These are phyloP conservation scores for Pyrenophora teres DNA, from an alignment of 2,329 filamentous ascomycete species.

Conservation along the genomic window DNA sequence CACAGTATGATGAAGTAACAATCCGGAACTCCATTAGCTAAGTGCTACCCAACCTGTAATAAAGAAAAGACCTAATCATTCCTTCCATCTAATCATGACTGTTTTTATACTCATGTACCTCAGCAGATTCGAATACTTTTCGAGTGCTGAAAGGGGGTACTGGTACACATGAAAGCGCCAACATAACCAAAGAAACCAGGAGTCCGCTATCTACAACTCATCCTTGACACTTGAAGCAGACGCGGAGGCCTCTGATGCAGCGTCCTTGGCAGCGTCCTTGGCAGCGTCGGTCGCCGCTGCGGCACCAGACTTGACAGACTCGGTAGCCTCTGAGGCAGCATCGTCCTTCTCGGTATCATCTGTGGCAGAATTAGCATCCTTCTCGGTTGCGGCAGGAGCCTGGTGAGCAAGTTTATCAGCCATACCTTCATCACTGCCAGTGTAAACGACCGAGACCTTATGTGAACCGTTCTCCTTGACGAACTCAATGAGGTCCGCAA, in stretches of 20 bases:
- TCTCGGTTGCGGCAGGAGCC: slow-evolving; percentile 46
- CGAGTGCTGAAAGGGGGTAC: slow-evolving; percentile 28
- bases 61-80: slow-evolving; percentile 15
- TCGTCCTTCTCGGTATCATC: slow-evolving; percentile 49
- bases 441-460: slow-evolving; percentile 65
- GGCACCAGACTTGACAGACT: slow-evolving; percentile 42
- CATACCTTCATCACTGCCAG: slow-evolving; percentile 49
- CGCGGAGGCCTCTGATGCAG: slow-evolving; percentile 32
- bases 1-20: slow-evolving; percentile 17
- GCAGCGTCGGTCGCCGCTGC: slow-evolving; percentile 43
- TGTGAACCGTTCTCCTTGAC: slow-evolving; percentile 94
- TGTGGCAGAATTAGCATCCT: slow-evolving; percentile 41
- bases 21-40: slow-evolving; percentile 39
- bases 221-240: slow-evolving; percentile 60
- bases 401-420: slow-evolving; percentile 49
- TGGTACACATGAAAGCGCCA: slow-evolving; percentile 22
- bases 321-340: slow-evolving; percentile 42
- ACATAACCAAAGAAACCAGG: slow-evolving; percentile 19
- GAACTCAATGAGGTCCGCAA: slow-evolving; percentile 91
- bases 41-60: slow-evolving; percentile 25
- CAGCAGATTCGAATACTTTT: slow-evolving; percentile 17
- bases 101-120: slow-evolving; percentile 33
- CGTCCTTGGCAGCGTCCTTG: slow-evolving; percentile 26
- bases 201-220: slow-evolving; percentile 68
- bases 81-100: slow-evolving; percentile 28